Conservation (phyloP, 495 filamentous ascomycete genomes). For the Venustampulla echinocandica region DNA sequence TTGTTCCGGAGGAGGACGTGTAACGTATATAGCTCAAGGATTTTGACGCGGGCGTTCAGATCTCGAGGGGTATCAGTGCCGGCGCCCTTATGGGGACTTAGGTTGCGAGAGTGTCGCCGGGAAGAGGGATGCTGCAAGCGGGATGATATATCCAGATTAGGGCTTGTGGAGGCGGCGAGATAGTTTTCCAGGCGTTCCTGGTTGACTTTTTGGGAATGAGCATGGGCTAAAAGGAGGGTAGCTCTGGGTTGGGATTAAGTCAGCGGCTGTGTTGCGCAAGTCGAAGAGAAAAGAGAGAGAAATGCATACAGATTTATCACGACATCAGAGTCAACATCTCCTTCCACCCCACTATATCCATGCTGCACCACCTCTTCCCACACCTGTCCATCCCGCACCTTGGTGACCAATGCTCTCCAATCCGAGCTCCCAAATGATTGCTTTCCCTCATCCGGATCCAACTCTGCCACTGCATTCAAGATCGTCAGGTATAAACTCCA, state of each 20-base stretch:
- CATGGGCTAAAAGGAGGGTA: constrained; percentile 79
- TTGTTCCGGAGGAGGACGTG: constrained; percentile 85
- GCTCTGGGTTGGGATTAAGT: constrained; percentile 43
- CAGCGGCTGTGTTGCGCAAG: constrained; percentile 5
- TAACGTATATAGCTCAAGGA: constrained; percentile 88
- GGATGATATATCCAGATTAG: constrained; percentile 57
- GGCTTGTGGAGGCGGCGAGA: constrained; percentile 65
- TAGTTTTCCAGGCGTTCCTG: constrained; percentile 86
- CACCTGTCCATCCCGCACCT: constrained; percentile 74
- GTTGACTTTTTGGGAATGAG: constrained; percentile 68
- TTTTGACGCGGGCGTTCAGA: constrained; percentile 65
- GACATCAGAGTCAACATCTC: constrained; percentile 88
- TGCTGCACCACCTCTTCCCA: constrained; percentile 87
- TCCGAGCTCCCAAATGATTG: constrained; percentile 70
- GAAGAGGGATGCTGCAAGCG: constrained; percentile 36
- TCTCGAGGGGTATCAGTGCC: constrained; percentile 73
- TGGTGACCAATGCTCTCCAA: constrained; percentile 70
- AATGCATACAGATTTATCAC: constrained; percentile 77
- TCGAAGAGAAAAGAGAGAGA: not conserved
- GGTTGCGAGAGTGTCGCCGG: constrained; percentile 16
- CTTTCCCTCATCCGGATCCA: constrained; percentile 86
- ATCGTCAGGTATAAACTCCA: constrained; percentile 96
- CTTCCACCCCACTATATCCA: constrained; percentile 79
- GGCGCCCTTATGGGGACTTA: constrained; percentile 31
- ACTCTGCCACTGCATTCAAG: constrained; percentile 79